phyloP scores from a whole-genome alignment of 2,329 filamentous ascomycete genomes.

The Trichoderma cornu-damae region DNA sequence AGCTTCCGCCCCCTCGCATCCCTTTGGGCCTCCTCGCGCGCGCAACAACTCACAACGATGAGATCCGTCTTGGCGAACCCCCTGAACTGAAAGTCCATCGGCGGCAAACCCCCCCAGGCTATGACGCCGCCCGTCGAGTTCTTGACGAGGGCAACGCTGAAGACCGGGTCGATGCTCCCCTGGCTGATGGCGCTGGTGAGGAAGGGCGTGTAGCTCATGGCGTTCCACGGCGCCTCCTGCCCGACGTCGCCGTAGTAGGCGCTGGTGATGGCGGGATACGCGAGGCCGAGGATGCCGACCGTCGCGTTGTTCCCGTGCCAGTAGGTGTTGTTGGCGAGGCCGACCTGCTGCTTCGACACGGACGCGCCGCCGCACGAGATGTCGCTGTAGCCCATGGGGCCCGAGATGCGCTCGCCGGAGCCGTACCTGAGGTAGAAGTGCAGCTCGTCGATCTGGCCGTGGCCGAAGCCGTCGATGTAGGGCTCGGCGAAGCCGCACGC shows the following conservation, averaged over 20 bases:
- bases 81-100: conserved; percentile 30
- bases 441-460: conserved; percentile 36
- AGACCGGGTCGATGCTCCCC: conserved; percentile 41
- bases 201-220: conserved; percentile 43
- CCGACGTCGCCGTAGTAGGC: conserved; percentile 40
- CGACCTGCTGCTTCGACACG: conserved; percentile 44
- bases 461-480: conserved; percentile 37
- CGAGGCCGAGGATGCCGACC: conserved; percentile 47
- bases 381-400: conserved; percentile 44
- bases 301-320: conserved; percentile 51
- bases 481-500: conserved; percentile 40
- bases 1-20: too few relatives aligned
- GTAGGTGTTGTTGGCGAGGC: conserved; percentile 44
- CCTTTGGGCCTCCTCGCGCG: too few relatives aligned
- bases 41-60: conserved; percentile 38
- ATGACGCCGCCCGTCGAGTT: conserved; percentile 44
- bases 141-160: conserved; percentile 45
- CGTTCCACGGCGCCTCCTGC: conserved; percentile 36
- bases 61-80: conserved; percentile 37
- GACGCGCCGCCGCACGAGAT: conserved; percentile 42
- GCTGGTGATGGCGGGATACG: conserved; percentile 47
- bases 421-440: conserved; percentile 45
- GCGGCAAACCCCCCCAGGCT: conserved; percentile 44
- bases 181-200: conserved; percentile 46
- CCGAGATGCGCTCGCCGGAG: conserved; percentile 45